Evolutionary conservation across 1,139 yeast species (phyloP).

Genomic region (Taphrina pruni): DNA sequence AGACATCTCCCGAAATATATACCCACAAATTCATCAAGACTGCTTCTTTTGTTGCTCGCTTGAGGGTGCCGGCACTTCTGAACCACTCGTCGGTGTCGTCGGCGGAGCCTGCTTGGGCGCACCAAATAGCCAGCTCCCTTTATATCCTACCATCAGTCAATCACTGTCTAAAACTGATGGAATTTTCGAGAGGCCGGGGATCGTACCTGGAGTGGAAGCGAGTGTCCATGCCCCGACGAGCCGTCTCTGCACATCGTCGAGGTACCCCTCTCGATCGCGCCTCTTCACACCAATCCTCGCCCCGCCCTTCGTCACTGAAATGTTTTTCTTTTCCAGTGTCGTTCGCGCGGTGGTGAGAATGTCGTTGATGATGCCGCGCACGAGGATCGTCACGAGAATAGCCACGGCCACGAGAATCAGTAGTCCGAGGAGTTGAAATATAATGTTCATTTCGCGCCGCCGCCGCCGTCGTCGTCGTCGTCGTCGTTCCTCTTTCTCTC

Average conservation of each 20-base stretch:
- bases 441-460: too few relatives aligned
- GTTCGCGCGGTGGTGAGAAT: background rate
- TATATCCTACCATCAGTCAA: slow-evolving; percentile 7
- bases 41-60: background rate
- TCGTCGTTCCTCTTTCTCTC: too few relatives aligned
- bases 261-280: slow-evolving; percentile 18
- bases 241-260: slow-evolving; percentile 28
- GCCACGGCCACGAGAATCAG: background rate
- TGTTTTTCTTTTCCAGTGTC: slow-evolving; percentile 9
- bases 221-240: slow-evolving; percentile 26
- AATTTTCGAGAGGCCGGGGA: background rate
- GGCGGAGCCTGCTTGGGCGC: background rate
- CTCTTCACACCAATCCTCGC: slow-evolving; percentile 36
- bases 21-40: background rate
- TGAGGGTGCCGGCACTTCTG: background rate
- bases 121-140: slow-evolving; percentile 30
- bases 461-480: too few relatives aligned
- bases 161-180: too few relatives aligned
- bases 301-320: slow-evolving; percentile 18
- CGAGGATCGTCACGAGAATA: background rate
- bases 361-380: background rate
- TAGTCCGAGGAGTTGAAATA: background rate
- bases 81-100: background rate
- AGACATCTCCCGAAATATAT: background rate
- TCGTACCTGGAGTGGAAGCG: slow-evolving; percentile 22